Percentiles rank a stretch among this genome's conserved stretches.
phyloP scores from a whole-genome alignment of 2,329 filamentous ascomycete genomes.

The Xylaria sp. region DNA sequence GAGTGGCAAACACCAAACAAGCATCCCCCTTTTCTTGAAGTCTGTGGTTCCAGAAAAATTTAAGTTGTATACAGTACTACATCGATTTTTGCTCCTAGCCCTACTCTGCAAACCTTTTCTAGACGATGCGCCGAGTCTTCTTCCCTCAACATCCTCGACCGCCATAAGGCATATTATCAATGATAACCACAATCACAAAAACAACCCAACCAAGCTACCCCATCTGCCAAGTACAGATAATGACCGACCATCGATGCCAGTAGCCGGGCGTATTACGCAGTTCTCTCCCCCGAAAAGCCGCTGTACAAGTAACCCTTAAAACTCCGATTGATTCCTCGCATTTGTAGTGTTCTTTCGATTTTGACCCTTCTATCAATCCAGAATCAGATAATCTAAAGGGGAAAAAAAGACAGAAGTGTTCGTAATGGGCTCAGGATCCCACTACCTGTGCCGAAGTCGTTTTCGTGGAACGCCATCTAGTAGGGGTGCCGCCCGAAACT shows the following conservation, averaged over 20 bases:
- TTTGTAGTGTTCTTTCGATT: slow-evolving; percentile 16
- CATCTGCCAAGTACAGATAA: slow-evolving; percentile 13
- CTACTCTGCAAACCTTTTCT: neutral
- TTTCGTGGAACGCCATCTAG: slow-evolving; percentile 6
- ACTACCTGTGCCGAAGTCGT: neutral
- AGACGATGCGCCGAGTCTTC: neutral
- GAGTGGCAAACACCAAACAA: neutral
- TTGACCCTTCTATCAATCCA: slow-evolving; percentile 26
- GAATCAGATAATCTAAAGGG: slow-evolving; percentile 23
- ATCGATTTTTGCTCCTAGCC: neutral
- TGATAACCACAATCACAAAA: neutral
- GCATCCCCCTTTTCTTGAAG: neutral
- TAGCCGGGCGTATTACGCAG: slow-evolving; percentile 11
- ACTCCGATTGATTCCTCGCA: slow-evolving; percentile 21
- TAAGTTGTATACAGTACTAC: slow-evolving; percentile 24
- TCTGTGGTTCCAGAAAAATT: slow-evolving; percentile 13
- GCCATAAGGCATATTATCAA: neutral
- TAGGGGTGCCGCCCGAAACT: neutral
- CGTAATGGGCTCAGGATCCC: neutral
- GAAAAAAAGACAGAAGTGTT: neutral
- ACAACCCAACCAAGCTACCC: slow-evolving; percentile 3
- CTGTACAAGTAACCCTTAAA: slow-evolving; percentile 23
- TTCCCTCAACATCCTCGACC: slow-evolving; percentile 7
- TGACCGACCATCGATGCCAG: slow-evolving; percentile 2
- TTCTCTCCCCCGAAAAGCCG: slow-evolving; percentile 9